phyloP scores from a whole-genome alignment of 805 yeast species.

The Candida yuanshanica region DNA sequence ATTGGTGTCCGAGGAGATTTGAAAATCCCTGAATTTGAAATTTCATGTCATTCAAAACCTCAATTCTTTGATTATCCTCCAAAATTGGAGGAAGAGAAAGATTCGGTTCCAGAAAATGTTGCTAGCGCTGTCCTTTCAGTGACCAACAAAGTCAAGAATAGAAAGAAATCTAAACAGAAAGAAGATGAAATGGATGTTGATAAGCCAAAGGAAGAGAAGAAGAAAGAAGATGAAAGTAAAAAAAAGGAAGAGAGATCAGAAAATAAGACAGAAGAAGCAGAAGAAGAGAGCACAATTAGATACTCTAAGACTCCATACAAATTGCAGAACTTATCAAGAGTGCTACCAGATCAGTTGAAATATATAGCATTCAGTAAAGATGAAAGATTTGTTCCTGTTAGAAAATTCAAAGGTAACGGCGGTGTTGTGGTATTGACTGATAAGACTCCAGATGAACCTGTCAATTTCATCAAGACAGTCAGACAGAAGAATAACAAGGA shows the following conservation, averaged over 20 bases:
- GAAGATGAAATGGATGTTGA: slow-evolving; percentile 46
- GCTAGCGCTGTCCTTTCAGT: slow-evolving; percentile 93
- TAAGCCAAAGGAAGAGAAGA: slow-evolving; percentile 23
- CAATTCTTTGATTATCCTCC: slow-evolving; percentile 87
- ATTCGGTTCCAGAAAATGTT: slow-evolving; percentile 80
- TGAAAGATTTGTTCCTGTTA: slow-evolving; percentile 75
- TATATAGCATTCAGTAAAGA: slow-evolving; percentile 73
- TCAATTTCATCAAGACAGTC: slow-evolving; percentile 71
- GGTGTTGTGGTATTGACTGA: slow-evolving; percentile 74
- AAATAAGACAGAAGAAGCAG: slow-evolving; percentile 18
- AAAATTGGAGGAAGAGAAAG: slow-evolving; percentile 70
- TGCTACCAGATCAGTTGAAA: slow-evolving; percentile 82
- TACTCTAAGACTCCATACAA: slow-evolving; percentile 62
- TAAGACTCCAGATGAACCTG: slow-evolving; percentile 51
- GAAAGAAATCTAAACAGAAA: slow-evolving; percentile 56
- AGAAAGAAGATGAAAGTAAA: slow-evolving; percentile 9
- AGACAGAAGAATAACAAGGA: slow-evolving; percentile 70
- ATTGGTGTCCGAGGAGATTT: slow-evolving; percentile 83
- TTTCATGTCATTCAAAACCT: slow-evolving; percentile 76
- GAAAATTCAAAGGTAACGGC: slow-evolving; percentile 61
- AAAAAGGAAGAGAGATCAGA: slow-evolving; percentile 24
- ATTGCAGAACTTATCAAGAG: slow-evolving; percentile 77
- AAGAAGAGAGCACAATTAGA: slow-evolving; percentile 35
- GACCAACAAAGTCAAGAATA: slow-evolving; percentile 87
- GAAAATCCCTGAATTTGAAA: slow-evolving; percentile 76